A percentile compares a stretch with the other conserved stretches of the same genome.
These are phyloP conservation scores for Rhizopogon salebrosus DNA, from an alignment of 768 basidiomycete genomes.

Conservation along the genomic window DNA sequence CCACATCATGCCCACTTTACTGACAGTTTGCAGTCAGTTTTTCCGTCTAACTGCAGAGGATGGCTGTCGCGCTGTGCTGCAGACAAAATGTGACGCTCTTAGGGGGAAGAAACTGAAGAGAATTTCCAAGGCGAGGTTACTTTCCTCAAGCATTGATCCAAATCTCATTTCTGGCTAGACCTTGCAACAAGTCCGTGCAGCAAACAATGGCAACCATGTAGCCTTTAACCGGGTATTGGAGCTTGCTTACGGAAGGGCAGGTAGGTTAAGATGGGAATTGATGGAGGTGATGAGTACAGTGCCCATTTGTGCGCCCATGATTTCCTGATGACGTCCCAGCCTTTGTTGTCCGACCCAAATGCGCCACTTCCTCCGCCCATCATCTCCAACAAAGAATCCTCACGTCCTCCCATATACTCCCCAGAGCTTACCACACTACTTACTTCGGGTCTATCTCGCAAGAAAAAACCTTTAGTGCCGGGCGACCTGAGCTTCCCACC, in stretches of 20 bases:
- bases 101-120: slow-evolving; percentile 41
- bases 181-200: slow-evolving; percentile 44
- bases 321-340: slow-evolving; percentile 33
- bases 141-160: neutral
- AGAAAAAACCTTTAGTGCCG: slow-evolving; percentile 38
- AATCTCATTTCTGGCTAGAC: slow-evolving; percentile 35
- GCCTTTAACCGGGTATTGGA: slow-evolving; percentile 58
- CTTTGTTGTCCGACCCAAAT: slow-evolving; percentile 45
- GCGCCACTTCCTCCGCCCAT: slow-evolving; percentile 39
- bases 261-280: slow-evolving; percentile 64
- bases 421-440: slow-evolving; percentile 58
- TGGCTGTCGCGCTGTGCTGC: slow-evolving; percentile 47
- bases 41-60: slow-evolving; percentile 56
- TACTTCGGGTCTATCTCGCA: slow-evolving; percentile 43
- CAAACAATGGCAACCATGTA: slow-evolving; percentile 43
- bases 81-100: slow-evolving; percentile 26
- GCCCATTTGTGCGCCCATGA: neutral
- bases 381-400: slow-evolving; percentile 46
- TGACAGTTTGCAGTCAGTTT: slow-evolving; percentile 44
- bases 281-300: slow-evolving; percentile 42
- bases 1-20: neutral
- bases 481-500: slow-evolving; percentile 45
- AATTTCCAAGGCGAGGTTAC: slow-evolving; percentile 41
- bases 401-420: slow-evolving; percentile 62
- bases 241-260: slow-evolving; percentile 72